Percentiles rank a stretch among this genome's conserved stretches.
Evolutionary conservation across 768 basidiomycete species (phyloP).

Genomic region (Coprinellus micaceus): DNA sequence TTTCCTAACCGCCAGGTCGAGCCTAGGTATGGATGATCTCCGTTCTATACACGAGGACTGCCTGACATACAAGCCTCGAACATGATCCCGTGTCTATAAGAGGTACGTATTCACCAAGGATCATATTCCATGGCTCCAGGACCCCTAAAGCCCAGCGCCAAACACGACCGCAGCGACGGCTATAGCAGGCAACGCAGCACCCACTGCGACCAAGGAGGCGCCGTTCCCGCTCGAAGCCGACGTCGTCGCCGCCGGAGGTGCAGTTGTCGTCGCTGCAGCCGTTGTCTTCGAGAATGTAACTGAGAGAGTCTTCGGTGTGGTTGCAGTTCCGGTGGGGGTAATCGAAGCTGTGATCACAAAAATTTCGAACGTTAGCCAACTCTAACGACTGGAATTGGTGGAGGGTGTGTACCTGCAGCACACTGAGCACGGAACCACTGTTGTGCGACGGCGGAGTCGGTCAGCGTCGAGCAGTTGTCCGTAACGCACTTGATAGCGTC

Average conservation of each 20-base stretch:
- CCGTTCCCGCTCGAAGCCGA: neutral
- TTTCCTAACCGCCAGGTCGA: too few species aligned
- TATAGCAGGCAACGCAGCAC: neutral
- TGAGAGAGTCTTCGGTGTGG: slow-evolving; percentile 2
- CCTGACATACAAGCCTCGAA: too few species aligned
- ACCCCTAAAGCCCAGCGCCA: neutral
- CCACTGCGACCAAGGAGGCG: neutral
- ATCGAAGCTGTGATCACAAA: neutral
- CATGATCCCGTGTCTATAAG: too few species aligned
- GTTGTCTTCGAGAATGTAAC: neutral
- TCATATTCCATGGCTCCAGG: too few species aligned
- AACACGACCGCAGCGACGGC: neutral
- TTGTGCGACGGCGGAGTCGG: neutral
- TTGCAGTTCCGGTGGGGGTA: slow-evolving; percentile 3
- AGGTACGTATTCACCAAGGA: too few species aligned
- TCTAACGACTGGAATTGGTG: neutral
- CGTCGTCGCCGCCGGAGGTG: neutral
- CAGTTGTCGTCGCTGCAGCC: neutral
- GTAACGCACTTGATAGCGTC: neutral
- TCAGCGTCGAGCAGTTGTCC: neutral
- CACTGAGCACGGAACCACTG: neutral
- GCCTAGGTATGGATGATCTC: too few species aligned
- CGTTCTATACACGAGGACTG: too few species aligned
- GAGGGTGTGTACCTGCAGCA: neutral
- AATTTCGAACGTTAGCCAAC: neutral